Evolutionary conservation across 306 rosid genomes (phyloP), one percentile per base, ranked within the genome.

Genomic region (Quercus bicolor): DNA sequence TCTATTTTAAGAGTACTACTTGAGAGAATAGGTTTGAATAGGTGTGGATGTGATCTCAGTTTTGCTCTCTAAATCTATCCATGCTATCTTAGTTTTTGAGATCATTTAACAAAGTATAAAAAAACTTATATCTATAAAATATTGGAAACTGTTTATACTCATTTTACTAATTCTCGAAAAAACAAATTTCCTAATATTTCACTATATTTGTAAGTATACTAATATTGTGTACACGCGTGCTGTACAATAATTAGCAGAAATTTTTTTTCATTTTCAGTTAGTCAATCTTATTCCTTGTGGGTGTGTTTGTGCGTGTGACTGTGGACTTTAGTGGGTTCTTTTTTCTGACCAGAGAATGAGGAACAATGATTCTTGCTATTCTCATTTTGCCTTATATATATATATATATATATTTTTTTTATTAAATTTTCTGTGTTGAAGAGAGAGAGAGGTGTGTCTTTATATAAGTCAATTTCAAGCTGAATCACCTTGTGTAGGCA

Each of bases 261-360:
- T 53, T 72, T 76, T 34, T 65, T 75, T 78, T 45, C 55, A 79
- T 10, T 19, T 33, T 19, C 51, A 37, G 24, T 75, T 73, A 82
- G 91, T 88, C 94, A 85, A 79, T 88, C 83, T 78, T 83, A 87
- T 89, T 81, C 90, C 84, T 82, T 75, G 1, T 28, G 48, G 56
- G 57, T 78, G 87, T 85, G 86, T 76, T 59, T 68, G 81, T 76
- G 88, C 75, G 61, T 57, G 82, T 57, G 80, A 74, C 80, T 21
- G 62, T 70, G 75, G 83, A 81, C 84, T 87, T 87, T 82, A 85
- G 81, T 85, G 88, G 79, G 70, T 78, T 75, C 77, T 75, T 62
- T 61, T 74, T 55, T 70, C 68, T 66, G 79, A 89, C 81, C 78
- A 68, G 57, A 68, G 74, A 61, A 73, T 20, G 19, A 76, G 74